Evolutionary conservation across 2,329 filamentous ascomycete species (phyloP).

Genomic region (Aspergillus sp.): DNA sequence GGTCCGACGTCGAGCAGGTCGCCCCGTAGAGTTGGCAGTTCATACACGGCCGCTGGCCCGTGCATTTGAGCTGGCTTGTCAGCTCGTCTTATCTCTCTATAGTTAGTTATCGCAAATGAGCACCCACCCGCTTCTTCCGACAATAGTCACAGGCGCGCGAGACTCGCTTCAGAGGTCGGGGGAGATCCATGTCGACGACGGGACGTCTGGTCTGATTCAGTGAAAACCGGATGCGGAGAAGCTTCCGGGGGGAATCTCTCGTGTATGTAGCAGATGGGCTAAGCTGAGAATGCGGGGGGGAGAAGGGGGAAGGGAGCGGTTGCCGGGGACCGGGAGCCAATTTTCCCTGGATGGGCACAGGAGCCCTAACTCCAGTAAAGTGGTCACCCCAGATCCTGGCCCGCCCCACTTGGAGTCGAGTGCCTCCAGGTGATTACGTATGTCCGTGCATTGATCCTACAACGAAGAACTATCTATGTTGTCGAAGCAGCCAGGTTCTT

Average conservation of each 20-base stretch:
- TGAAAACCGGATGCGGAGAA: background rate
- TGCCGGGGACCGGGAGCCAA: background rate
- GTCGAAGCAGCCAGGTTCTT: background rate
- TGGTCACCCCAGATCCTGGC: background rate
- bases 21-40: constrained; percentile 13
- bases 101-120: background rate
- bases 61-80: constrained; percentile 5
- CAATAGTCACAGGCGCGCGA: constrained; percentile 8
- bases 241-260: background rate
- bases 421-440: background rate
- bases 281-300: background rate
- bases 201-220: background rate
- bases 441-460: background rate
- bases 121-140: constrained; percentile 7
- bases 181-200: background rate
- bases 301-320: too few relatives aligned
- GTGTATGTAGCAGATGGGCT: background rate
- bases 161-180: constrained; percentile 5
- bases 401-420: background rate
- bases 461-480: too few relatives aligned
- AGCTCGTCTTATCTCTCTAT: background rate
- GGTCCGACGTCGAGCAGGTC: constrained; percentile 2
- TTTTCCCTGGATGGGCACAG: background rate
- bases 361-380: background rate
- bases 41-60: constrained; percentile 9